Evolutionary conservation across 352 stramenopile genomes (phyloP).

Genomic region (Albugo laibachii): DNA sequence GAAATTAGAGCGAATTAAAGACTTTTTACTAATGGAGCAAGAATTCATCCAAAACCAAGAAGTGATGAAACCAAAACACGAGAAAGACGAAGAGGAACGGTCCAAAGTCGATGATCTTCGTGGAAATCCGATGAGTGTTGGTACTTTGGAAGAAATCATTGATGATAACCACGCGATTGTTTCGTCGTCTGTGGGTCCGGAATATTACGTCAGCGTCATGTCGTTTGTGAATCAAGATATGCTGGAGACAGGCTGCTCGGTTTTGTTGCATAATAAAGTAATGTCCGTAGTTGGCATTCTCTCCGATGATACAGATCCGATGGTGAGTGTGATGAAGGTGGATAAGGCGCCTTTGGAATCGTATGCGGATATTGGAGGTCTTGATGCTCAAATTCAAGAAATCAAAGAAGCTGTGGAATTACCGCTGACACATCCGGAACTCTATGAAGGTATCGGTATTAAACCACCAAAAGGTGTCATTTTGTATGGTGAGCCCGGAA

Average conservation of each 20-base stretch:
- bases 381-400: constrained; percentile 96
- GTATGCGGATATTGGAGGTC: constrained; percentile 98
- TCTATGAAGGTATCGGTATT: constrained; percentile 99
- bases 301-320: constrained; percentile 96
- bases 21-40: constrained; percentile 99
- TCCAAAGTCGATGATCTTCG: constrained; percentile 98
- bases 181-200: constrained; percentile 90
- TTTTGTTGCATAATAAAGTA: constrained; percentile 99
- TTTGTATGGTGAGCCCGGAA: constrained; percentile 98
- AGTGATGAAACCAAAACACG: constrained; percentile 98
- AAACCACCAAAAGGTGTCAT: constrained; percentile 98
- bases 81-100: constrained; percentile 97
- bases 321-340: constrained; percentile 99
- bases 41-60: constrained; percentile 99
- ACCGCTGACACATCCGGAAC: constrained; percentile 96
- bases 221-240: constrained; percentile 99
- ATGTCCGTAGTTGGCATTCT: constrained; percentile 99
- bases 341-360: constrained; percentile 98
- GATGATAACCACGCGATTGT: constrained; percentile 99
- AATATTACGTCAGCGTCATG: constrained; percentile 99
- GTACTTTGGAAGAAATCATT: constrained; percentile 99
- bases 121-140: constrained; percentile 94
- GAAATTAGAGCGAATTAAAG: constrained; percentile 99
- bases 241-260: constrained; percentile 95
- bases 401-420: constrained; percentile 93